Conservation (phyloP, 1,284 basidiomycete species). For the Trichosporon asahii region DNA sequence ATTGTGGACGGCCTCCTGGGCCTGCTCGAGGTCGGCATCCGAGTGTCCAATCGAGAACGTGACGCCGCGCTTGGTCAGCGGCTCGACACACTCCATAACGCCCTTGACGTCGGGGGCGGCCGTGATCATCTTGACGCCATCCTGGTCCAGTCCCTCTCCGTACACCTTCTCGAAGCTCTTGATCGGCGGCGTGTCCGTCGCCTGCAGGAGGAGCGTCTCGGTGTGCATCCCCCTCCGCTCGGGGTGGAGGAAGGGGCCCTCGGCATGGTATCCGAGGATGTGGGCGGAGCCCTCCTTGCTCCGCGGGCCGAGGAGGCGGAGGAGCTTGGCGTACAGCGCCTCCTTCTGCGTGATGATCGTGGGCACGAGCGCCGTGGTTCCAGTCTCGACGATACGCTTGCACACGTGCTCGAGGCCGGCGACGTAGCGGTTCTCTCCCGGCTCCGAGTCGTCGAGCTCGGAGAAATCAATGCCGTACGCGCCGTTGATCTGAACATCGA, state of each 20-base stretch:
- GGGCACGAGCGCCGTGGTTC: slow-evolving; percentile 71
- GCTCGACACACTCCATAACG: slow-evolving; percentile 65
- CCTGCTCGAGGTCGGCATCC: slow-evolving; percentile 41
- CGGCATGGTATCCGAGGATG: slow-evolving; percentile 79
- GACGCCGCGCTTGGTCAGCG: slow-evolving; percentile 64
- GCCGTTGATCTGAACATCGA: slow-evolving; percentile 70
- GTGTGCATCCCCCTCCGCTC: slow-evolving; percentile 72
- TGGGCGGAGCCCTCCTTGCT: slow-evolving; percentile 54
- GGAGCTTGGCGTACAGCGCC: slow-evolving; percentile 50
- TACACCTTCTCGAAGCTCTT: slow-evolving; percentile 68
- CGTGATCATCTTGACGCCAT: slow-evolving; percentile 76
- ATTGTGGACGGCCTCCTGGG: slow-evolving; percentile 35
- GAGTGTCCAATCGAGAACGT: slow-evolving; percentile 83
- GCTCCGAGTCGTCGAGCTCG: slow-evolving; percentile 59
- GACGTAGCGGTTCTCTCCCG: slow-evolving; percentile 63
- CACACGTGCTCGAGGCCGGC: slow-evolving; percentile 68
- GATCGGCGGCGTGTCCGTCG: slow-evolving; percentile 39
- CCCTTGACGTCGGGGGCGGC: slow-evolving; percentile 81
- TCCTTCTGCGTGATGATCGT: slow-evolving; percentile 61
- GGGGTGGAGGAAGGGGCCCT: slow-evolving; percentile 77
- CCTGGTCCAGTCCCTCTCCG: slow-evolving; percentile 54
- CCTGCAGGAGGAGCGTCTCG: slow-evolving; percentile 64
- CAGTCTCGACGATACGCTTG: slow-evolving; percentile 74
- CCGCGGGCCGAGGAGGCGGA: slow-evolving; percentile 52
- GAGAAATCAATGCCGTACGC: slow-evolving; percentile 88